These are phyloP conservation scores for Fraxinus latifolia DNA, from an alignment of 305 asterid genomes.

Conservation along the genomic window DNA sequence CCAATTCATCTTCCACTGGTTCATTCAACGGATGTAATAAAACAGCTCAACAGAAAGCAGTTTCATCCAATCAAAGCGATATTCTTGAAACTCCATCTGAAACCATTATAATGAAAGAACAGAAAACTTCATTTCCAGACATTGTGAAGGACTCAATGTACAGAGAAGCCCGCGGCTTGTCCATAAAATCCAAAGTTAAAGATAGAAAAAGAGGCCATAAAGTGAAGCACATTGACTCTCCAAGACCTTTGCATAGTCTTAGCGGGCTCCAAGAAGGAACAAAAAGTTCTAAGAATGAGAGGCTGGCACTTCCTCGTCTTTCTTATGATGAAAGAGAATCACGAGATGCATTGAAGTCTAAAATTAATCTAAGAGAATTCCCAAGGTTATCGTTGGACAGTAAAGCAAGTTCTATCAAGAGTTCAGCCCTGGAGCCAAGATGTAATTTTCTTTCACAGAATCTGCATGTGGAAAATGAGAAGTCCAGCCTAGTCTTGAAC, in stretches of 20 bases:
- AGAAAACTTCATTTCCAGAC: conserved; percentile 42
- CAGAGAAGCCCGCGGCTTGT: conserved; percentile 67
- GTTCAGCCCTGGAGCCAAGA: conserved; percentile 50
- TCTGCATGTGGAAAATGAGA: conserved; percentile 33
- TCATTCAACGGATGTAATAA: conserved; percentile 52
- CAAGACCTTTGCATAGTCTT: conserved; percentile 58
- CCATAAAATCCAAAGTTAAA: conserved; percentile 44
- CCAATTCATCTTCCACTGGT: conserved; percentile 55
- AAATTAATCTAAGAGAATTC: conserved; percentile 55
- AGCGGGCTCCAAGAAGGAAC: conserved; percentile 34
- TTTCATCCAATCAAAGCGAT: conserved; percentile 26
- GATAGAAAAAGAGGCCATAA: conserved; percentile 50
- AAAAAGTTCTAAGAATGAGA: conserved; percentile 37
- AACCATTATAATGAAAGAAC: conserved; percentile 29
- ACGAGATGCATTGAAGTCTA: conserved; percentile 42
- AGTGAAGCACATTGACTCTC: conserved; percentile 84
- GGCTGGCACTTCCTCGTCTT: conserved; percentile 50
- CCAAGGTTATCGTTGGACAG: conserved; percentile 91
- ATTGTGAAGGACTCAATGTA: conserved; percentile 79
- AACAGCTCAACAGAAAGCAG: conserved; percentile 42
- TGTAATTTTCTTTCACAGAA: conserved; percentile 40
- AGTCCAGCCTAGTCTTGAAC: conserved; percentile 21
- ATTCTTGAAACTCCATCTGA: conserved; percentile 34
- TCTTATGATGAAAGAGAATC: conserved; percentile 85
- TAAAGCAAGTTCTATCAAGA: conserved; percentile 50